Base-by-base conservation (phyloP, 75 land plant species). In the Sequoia sempervirens region DNA sequence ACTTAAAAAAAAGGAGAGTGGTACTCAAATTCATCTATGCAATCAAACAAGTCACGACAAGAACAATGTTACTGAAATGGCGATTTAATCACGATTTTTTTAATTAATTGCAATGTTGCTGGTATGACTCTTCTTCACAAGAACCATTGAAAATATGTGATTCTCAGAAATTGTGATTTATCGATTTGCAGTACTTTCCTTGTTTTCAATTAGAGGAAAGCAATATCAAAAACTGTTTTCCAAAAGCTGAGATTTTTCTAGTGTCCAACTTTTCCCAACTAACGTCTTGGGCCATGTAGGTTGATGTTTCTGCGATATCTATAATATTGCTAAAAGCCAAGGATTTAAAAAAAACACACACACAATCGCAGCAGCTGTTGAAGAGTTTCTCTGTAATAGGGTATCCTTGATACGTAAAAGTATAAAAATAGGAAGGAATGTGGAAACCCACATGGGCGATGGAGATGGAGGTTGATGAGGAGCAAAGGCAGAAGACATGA, bases 391-490 rank as follows among this genome's bases (percentile, higher is more conserved):
- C 58, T 17, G 61, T 56, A 18, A 18, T 5, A 56, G 23, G 23
- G 61, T 4, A 56, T 56, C 23, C 61, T 20, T 20, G 6, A 56
- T 20, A 56, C 5, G 3, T 56, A 0, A 56, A 18, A 18, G 4
- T 3, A 56, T 47, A 56, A 56, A 84, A 46, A 84, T 72, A 38
- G 82, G 26, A 52, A 54, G 37, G 76, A 66, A 84, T 15, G 50
- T 20, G n/a, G 28, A 18, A 83, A 89, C 84, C 26, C 83, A 88
- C 80, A 58, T 78, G 5, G 52, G 45, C 64, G 85, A 78, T 43
- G 81, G 61, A 47, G 87, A 36, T 34, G 91, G 91, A 37, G 87
- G 46, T n/a, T 87, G 90, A 73, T 90, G 91, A 11, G 85, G 53
- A 46, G 85, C 56, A 76, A 88, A 90, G 15, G 89, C 90, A 23